phyloP scores from a whole-genome alignment of 2,329 filamentous ascomycete species.

The Clarireedia paspali region DNA sequence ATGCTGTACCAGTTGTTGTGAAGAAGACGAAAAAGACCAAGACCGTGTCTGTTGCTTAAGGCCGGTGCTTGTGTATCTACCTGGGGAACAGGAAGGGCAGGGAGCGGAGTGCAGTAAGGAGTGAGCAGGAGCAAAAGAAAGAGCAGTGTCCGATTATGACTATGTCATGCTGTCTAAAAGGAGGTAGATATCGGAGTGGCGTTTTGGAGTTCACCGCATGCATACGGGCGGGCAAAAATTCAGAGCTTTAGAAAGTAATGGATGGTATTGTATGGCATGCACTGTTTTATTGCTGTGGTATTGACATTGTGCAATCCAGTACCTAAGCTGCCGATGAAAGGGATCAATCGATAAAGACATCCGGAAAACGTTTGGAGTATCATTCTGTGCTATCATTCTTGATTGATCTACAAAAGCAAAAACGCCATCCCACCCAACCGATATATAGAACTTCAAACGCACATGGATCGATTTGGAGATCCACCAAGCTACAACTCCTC shows the following conservation, averaged over 20 bases:
- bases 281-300: background rate
- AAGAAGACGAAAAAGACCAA: conserved; percentile 20
- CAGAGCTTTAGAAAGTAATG: background rate
- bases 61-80: background rate
- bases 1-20: conserved; percentile 21
- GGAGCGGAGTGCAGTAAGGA: too few relatives aligned
- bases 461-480: background rate
- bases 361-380: too few relatives aligned
- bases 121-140: too few relatives aligned
- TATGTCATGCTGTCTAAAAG: background rate
- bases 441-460: conserved; percentile 2
- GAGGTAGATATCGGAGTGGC: background rate
- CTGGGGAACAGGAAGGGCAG: too few relatives aligned
- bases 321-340: background rate
- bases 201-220: conserved; percentile 3
- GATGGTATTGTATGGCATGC: background rate
- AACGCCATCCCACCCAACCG: background rate
- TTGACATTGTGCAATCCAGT: background rate
- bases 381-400: too few relatives aligned
- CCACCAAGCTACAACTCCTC: conserved; percentile 3
- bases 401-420: background rate
- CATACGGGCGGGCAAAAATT: background rate
- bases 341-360: background rate
- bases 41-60: conserved; percentile 14
- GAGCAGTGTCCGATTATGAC: background rate